Percentiles rank a stretch among this genome's conserved stretches.
phyloP scores from a whole-genome alignment of 805 yeast species.

The Candida patagonica region DNA sequence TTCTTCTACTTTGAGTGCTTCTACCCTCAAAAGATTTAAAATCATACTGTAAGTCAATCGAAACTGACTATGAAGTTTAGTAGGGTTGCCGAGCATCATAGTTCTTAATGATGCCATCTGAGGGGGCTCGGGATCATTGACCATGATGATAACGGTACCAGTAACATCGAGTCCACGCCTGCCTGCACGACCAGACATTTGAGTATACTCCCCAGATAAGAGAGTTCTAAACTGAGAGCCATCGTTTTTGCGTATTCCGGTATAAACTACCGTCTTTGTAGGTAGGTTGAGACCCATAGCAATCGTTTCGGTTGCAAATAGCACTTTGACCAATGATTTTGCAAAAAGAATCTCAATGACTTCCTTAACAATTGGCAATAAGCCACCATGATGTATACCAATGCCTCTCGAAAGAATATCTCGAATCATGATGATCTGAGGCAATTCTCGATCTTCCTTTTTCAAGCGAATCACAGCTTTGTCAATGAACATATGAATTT shows the following conservation, averaged over 20 bases:
- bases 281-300: conserved; percentile 98
- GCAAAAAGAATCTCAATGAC: conserved; percentile 88
- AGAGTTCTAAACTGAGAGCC: conserved; percentile 74
- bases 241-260: conserved; percentile 80
- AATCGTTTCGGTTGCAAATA: conserved; percentile 96
- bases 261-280: conserved; percentile 90
- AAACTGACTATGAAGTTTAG: conserved; percentile 84
- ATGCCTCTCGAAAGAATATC: conserved; percentile 84
- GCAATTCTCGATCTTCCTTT: conserved; percentile 85
- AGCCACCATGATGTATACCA: conserved; percentile 93
- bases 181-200: conserved; percentile 98
- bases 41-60: conserved; percentile 94
- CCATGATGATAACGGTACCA: conserved; percentile 92
- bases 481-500: conserved; percentile 87
- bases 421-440: conserved; percentile 77
- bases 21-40: conserved; percentile 78
- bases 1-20: conserved; percentile 93
- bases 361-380: conserved; percentile 87
- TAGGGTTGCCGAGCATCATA: conserved; percentile 80
- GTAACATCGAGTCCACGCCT: conserved; percentile 90
- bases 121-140: conserved; percentile 32
- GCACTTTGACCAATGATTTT: conserved; percentile 72
- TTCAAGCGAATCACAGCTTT: conserved; percentile 79
- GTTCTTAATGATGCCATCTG: conserved; percentile 49
- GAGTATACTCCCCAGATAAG: conserved; percentile 94